Conservation (phyloP, 2,329 filamentous ascomycete species). For the Aspergillus ruber region DNA sequence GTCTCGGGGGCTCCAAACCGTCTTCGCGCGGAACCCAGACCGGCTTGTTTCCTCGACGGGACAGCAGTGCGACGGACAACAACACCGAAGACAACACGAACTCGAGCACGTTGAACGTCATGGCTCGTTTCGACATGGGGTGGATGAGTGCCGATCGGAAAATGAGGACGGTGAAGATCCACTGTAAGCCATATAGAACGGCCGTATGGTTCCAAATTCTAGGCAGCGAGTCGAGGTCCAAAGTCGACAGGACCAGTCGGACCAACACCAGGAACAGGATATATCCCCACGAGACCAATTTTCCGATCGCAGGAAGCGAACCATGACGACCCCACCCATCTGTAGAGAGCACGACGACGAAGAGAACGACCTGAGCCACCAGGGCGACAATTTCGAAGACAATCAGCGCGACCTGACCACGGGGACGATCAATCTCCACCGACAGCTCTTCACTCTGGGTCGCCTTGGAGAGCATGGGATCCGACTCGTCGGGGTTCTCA, state of each 20-base stretch:
- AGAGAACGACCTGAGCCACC: conserved; percentile 62
- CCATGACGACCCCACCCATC: conserved; percentile 54
- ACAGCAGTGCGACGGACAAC: conserved; percentile 68
- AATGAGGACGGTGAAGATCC: conserved; percentile 67
- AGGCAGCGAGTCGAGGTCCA: conserved; percentile 60
- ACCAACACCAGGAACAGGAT: conserved; percentile 65
- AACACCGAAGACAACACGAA: conserved; percentile 71
- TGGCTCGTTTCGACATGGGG: conserved; percentile 56
- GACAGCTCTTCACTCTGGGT: conserved; percentile 43
- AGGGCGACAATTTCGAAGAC: conserved; percentile 70
- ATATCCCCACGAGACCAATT: conserved; percentile 73
- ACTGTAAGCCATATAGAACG: conserved; percentile 72
- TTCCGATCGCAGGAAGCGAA: conserved; percentile 56
- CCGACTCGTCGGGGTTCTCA: conserved; percentile 45
- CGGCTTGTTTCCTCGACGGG: conserved; percentile 84
- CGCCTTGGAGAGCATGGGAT: conserved; percentile 52
- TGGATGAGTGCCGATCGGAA: conserved; percentile 84
- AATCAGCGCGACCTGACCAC: conserved; percentile 64
- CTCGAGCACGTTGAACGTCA: conserved; percentile 62
- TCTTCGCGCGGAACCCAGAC: conserved; percentile 86
- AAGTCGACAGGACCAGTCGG: conserved; percentile 59
- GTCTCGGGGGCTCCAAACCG: conserved; percentile 75
- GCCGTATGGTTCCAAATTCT: conserved; percentile 91
- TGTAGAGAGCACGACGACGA: conserved; percentile 57
- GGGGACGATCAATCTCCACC: conserved; percentile 65